Base-by-base conservation (phyloP, 768 basidiomycete genomes). In the Mycena alexandri region DNA sequence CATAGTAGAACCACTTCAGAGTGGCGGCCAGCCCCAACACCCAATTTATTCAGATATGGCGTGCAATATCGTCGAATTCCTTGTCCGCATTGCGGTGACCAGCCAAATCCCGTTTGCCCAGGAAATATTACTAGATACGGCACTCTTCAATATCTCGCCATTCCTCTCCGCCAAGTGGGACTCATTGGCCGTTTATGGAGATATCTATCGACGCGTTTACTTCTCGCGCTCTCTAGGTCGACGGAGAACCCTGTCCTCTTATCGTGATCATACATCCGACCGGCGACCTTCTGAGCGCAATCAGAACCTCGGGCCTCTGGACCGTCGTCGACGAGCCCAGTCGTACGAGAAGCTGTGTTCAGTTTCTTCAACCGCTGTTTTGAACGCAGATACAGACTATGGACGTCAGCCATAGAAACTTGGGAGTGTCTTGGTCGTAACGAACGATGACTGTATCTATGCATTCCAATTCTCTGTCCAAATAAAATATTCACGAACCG, bases 301-400 rank as follows among this genome's bases (percentile, higher is more conserved):
- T 59, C 17, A 24, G 11, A 19, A 22, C 44, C 3, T 33, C 25
- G 11, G 46, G 46, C 46, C 44, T 59, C n/a, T 6, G 12, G n/a
- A 46, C 29, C 2, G 57, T 59, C 17, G 21, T 59, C 4, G 22
- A 47, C 21, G 33, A 48, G 19, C 3, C 33, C n/a, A 12, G 13
- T 17, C 16, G 33, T 11, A 36, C 12, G 19, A 33, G 21, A 36
- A 59, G 17, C 43, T 48, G 57, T 44, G 44, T 59, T 29, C n/a
- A 59, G 36, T 38, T 59, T 16, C 44, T 59, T 12, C 44, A 59
- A 46, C 57, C 57, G 0, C 34, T 59, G n/a, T 59, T 61, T 38
- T 38, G 38, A 38, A 5, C 38, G 38, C 38, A 38, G 38, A 12
- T 6, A 36, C 34, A 36, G 34, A 6, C 5, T 5, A 5, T 36